phyloP scores from a whole-genome alignment of 371 early-diverging fungal genomes.

The Sporodiniella umbellata region DNA sequence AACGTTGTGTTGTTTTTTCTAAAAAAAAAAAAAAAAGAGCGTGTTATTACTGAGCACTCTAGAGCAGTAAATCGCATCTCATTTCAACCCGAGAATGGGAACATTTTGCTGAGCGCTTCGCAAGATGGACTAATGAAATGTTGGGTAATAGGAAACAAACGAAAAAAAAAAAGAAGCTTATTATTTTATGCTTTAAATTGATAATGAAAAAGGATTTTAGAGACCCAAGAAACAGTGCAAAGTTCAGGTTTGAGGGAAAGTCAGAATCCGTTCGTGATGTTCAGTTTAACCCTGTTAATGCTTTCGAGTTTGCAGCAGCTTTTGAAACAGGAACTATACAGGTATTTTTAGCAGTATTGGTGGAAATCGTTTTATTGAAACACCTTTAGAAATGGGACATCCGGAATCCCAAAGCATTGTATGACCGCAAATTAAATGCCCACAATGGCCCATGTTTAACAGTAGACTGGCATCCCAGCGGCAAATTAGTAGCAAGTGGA shows the following conservation, averaged over 20 bases:
- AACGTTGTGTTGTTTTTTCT: no score
- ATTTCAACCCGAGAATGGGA: conserved; percentile 71
- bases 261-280: conserved; percentile 85
- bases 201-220: conserved; percentile 63
- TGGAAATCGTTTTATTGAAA: neutral
- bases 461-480: conserved; percentile 82
- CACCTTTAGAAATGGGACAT: conserved; percentile 74
- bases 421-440: conserved; percentile 71
- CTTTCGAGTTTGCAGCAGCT: conserved; percentile 76
- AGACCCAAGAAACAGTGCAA: conserved; percentile 45
- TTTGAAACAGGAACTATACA: conserved; percentile 89
- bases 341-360: conserved; percentile 24
- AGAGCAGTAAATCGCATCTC: conserved; percentile 79
- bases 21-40: conserved; percentile 41
- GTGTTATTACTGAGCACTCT: conserved; percentile 73
- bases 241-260: conserved; percentile 69
- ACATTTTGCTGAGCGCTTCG: conserved; percentile 72
- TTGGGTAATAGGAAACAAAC: conserved; percentile 52
- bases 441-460: conserved; percentile 78
- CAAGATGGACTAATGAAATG: conserved; percentile 80
- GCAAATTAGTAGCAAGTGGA: conserved; percentile 74
- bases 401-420: conserved; percentile 56
- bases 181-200: neutral
- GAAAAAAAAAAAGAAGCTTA: neutral
- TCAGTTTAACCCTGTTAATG: conserved; percentile 68